These are phyloP conservation scores for Barnettozyma wickerhamii DNA, from an alignment of 805 yeast genomes.

Conservation along the genomic window DNA sequence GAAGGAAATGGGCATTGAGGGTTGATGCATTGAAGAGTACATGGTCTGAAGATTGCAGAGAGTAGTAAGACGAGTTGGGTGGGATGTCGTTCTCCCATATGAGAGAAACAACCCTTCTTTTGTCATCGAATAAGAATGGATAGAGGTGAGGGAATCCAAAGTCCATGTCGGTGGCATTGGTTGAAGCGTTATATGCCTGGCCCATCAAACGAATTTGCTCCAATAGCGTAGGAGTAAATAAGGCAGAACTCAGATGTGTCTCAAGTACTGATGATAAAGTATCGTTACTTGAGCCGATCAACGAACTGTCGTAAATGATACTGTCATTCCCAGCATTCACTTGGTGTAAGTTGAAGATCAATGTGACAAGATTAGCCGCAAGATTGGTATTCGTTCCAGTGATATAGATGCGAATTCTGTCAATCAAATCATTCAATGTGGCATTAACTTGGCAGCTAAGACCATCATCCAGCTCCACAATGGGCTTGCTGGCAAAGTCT, in stretches of 20 bases:
- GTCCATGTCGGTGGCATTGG: constrained; percentile 7
- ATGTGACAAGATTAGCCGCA: constrained; percentile 38
- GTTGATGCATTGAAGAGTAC: neutral
- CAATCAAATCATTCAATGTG: constrained; percentile 24
- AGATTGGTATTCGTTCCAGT: constrained; percentile 40
- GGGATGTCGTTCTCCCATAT: constrained; percentile 28
- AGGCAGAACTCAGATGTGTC: constrained; percentile 13
- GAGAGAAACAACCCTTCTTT: constrained; percentile 34
- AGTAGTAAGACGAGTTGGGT: constrained; percentile 28
- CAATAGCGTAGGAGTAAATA: constrained; percentile 29
- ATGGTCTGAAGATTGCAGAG: constrained; percentile 9
- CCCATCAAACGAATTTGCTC: constrained; percentile 18
- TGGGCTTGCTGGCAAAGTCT: constrained; percentile 3
- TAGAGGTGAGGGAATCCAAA: constrained; percentile 33
- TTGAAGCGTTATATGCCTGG: constrained; percentile 13
- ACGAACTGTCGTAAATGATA: neutral
- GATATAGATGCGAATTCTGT: constrained; percentile 31
- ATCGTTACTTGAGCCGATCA: constrained; percentile 14
- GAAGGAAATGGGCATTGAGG: neutral
- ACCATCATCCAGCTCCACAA: constrained; percentile 13
- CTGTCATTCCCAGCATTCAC: constrained; percentile 2
- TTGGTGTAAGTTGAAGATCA: constrained; percentile 35
- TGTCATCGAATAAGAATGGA: constrained; percentile 30
- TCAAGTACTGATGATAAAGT: constrained; percentile 22
- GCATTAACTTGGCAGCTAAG: constrained; percentile 23